Percentiles rank a stretch among this genome's conserved stretches.
These are phyloP conservation scores for Aspergillus glaucus DNA, from an alignment of 2,329 filamentous ascomycete genomes.

Conservation along the genomic window DNA sequence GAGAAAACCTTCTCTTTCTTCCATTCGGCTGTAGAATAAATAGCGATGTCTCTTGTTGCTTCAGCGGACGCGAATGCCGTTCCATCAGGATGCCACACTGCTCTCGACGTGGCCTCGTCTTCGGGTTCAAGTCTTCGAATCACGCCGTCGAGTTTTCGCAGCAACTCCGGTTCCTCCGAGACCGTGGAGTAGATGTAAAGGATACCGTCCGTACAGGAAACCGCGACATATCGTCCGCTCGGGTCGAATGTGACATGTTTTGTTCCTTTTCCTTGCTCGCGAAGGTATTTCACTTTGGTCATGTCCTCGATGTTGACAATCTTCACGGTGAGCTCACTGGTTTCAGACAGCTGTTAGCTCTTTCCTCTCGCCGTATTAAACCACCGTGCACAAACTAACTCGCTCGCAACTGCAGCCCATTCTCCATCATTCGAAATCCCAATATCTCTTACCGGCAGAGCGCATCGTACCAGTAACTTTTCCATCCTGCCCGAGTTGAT, in stretches of 20 bases:
- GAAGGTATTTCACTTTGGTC: slow-evolving; percentile 66
- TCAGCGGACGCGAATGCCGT: slow-evolving; percentile 83
- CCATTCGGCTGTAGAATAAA: slow-evolving; percentile 86
- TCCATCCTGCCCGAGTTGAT: slow-evolving; percentile 64
- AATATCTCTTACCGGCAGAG: slow-evolving; percentile 81
- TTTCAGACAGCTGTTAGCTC: slow-evolving; percentile 15
- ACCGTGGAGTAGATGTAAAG: slow-evolving; percentile 85
- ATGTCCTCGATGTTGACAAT: slow-evolving; percentile 78
- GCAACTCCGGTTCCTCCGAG: slow-evolving; percentile 69
- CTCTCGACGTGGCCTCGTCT: slow-evolving; percentile 65
- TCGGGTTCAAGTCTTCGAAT: slow-evolving; percentile 74
- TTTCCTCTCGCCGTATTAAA: not conserved
- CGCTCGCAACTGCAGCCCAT: slow-evolving; percentile 94
- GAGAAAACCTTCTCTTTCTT: slow-evolving; percentile 75
- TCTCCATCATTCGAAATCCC: slow-evolving; percentile 72
- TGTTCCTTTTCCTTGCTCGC: slow-evolving; percentile 78
- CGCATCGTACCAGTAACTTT: slow-evolving; percentile 72
- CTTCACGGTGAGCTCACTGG: slow-evolving; percentile 77
- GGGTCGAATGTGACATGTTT: slow-evolving; percentile 88
- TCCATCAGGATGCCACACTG: slow-evolving; percentile 91
- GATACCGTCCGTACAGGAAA: slow-evolving; percentile 82
- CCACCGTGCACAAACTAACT: slow-evolving; percentile 45
- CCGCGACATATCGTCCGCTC: slow-evolving; percentile 64
- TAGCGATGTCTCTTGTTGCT: slow-evolving; percentile 71
- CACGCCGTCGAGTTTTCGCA: slow-evolving; percentile 78